A percentile compares a stretch with the other conserved stretches of the same genome.
Conservation (phyloP, 352 stramenopile genomes). For the Globisporangium nunn region DNA sequence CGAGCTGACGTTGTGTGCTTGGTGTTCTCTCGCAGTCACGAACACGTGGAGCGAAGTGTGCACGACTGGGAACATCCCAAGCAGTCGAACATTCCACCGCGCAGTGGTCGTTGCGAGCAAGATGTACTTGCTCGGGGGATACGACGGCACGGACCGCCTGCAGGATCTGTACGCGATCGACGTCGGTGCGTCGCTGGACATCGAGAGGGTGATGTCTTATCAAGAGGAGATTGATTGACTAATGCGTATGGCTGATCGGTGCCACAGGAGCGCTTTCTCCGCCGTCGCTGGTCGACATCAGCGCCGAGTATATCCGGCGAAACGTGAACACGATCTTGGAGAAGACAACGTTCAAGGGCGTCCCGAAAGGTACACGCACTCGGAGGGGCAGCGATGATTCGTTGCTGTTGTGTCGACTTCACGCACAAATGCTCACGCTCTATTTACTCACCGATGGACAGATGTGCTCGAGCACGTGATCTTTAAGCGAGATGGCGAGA, state of each 20-base stretch:
- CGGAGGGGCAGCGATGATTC: not conserved
- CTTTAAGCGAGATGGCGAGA: constrained; percentile 67
- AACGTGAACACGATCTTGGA: constrained; percentile 61
- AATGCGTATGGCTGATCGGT: not conserved
- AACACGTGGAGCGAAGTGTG: constrained; percentile 84
- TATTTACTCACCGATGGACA: constrained; percentile 4
- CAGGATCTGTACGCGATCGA: constrained; percentile 85
- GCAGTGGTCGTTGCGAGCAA: constrained; percentile 69
- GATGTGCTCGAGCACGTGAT: constrained; percentile 74
- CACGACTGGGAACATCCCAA: constrained; percentile 73
- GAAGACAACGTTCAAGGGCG: constrained; percentile 65
- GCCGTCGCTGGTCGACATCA: constrained; percentile 66
- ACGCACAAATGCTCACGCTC: not conserved
- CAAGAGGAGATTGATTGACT: not conserved
- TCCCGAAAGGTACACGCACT: constrained; percentile 37
- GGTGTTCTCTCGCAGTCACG: constrained; percentile 22
- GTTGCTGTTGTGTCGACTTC: not conserved
- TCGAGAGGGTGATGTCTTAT: not conserved
- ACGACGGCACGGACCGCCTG: constrained; percentile 77
- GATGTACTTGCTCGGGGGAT: constrained; percentile 85
- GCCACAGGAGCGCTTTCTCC: constrained; percentile 44
- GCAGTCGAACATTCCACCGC: constrained; percentile 83
- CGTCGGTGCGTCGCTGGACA: constrained; percentile 27
- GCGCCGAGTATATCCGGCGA: constrained; percentile 54
- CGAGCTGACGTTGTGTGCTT: not conserved